These are phyloP conservation scores for Musa beccarii DNA, from an alignment of 176 grass and related monocot genomes.

Conservation along the genomic window DNA sequence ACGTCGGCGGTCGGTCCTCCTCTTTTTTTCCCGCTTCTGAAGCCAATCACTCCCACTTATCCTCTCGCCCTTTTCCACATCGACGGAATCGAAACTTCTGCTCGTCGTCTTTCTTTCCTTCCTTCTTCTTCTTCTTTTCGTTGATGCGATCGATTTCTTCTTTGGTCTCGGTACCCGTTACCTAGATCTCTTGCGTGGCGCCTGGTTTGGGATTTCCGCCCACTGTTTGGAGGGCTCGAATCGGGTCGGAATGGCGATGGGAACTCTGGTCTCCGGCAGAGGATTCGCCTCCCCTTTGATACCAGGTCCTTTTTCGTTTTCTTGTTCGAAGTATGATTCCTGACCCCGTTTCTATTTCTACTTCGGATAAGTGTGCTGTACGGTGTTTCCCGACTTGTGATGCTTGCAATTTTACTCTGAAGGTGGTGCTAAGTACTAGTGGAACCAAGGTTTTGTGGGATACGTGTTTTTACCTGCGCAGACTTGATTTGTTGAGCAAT, in stretches of 20 bases:
- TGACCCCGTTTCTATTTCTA: too few relatives aligned
- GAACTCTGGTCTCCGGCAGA: slow-evolving; percentile 42
- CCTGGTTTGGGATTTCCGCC: neutral
- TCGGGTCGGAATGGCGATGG: slow-evolving; percentile 42
- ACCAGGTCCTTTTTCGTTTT: slow-evolving; percentile 23
- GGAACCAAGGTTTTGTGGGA: neutral
- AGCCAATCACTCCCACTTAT: neutral
- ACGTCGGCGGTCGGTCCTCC: neutral
- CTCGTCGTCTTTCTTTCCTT: neutral
- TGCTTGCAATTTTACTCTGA: neutral
- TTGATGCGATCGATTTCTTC: slow-evolving; percentile 1
- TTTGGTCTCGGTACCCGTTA: neutral
- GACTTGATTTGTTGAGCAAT: neutral
- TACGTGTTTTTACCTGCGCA: neutral
- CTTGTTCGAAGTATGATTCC: too few relatives aligned
- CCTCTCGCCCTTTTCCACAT: too few relatives aligned
- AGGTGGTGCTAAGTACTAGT: neutral
- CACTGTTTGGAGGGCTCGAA: neutral
- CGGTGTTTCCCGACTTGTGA: neutral
- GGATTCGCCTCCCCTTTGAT: slow-evolving; percentile 35
- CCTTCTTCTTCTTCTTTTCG: neutral
- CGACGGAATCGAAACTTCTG: too few relatives aligned
- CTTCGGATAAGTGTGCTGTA: neutral
- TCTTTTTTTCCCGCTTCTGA: neutral
- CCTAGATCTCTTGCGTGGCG: neutral